Conservation (phyloP, 176 grass and related monocot genomes). For the Guadua angustifolia region DNA sequence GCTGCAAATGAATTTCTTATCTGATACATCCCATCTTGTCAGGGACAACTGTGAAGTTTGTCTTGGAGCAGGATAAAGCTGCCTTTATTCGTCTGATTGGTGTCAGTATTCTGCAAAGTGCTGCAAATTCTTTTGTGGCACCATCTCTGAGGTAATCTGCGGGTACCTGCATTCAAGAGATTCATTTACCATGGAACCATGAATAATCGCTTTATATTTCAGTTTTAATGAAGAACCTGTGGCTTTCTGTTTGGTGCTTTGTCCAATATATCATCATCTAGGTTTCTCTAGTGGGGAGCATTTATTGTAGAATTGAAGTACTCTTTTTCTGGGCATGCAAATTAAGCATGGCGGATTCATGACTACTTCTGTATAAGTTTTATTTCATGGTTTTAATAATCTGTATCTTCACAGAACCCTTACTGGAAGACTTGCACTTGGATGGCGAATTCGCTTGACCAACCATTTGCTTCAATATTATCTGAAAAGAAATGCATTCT, state of each 20-base stretch:
- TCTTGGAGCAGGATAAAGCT: slow-evolving; percentile 92
- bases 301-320: slow-evolving; percentile 19
- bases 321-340: slow-evolving; percentile 24
- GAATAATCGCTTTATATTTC: slow-evolving; percentile 14
- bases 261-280: background rate
- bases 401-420: slow-evolving; percentile 67
- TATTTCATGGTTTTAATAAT: slow-evolving; percentile 44
- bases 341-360: slow-evolving; percentile 20
- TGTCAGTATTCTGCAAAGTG: slow-evolving; percentile 94
- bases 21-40: slow-evolving; percentile 48
- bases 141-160: slow-evolving; percentile 78
- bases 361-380: slow-evolving; percentile 17
- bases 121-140: slow-evolving; percentile 94
- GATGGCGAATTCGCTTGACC: slow-evolving; percentile 94
- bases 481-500: slow-evolving; percentile 96
- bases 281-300: slow-evolving; percentile 5
- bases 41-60: slow-evolving; percentile 98
- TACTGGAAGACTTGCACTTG: slow-evolving; percentile 87
- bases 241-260: slow-evolving; percentile 10
- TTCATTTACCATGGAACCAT: slow-evolving; percentile 12
- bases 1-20: slow-evolving; percentile 44
- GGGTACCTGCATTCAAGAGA: slow-evolving; percentile 10
- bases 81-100: slow-evolving; percentile 92
- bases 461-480: slow-evolving; percentile 88
- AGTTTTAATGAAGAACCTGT: background rate